Conservation (phyloP, 1,284 basidiomycete species). For the Rhizoctonia solani region DNA sequence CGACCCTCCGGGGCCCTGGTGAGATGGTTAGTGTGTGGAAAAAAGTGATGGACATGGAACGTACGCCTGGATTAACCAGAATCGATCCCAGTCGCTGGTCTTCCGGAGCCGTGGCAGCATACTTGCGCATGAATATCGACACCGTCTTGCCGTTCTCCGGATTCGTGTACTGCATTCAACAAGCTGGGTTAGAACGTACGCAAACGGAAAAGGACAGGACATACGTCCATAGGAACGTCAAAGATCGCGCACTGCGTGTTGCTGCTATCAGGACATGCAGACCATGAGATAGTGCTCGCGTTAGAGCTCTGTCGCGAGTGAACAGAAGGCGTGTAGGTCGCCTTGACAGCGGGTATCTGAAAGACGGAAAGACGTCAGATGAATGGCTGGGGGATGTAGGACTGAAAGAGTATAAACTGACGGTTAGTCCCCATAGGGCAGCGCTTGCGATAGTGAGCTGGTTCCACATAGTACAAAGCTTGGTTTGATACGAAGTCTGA, state of each 20-base stretch:
- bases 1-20: slow-evolving; percentile 40
- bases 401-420: no score
- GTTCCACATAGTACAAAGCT: no score
- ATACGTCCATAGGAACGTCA: slow-evolving; percentile 23
- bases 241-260: slow-evolving; percentile 20
- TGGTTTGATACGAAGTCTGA: no score
- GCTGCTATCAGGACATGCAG: slow-evolving; percentile 10
- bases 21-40: not conserved
- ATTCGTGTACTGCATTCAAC: slow-evolving; percentile 4
- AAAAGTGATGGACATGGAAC: not conserved
- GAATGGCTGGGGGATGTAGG: no score
- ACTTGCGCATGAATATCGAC: slow-evolving; percentile 41
- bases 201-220: not conserved
- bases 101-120: slow-evolving; percentile 35
- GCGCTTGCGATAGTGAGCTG: no score
- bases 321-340: no score
- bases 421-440: no score
- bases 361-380: no score
- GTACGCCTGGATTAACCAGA: slow-evolving; percentile 39
- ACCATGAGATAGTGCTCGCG: slow-evolving; percentile 7
- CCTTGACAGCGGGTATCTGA: no score
- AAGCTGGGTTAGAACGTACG: not conserved
- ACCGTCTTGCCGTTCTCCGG: slow-evolving; percentile 27
- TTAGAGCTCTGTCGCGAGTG: no score
- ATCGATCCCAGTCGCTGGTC: slow-evolving; percentile 36